A percentile compares a stretch with the other conserved stretches of the same genome.
phyloP scores from a whole-genome alignment of 345 rosid genomes.

The Dimocarpus longan region DNA sequence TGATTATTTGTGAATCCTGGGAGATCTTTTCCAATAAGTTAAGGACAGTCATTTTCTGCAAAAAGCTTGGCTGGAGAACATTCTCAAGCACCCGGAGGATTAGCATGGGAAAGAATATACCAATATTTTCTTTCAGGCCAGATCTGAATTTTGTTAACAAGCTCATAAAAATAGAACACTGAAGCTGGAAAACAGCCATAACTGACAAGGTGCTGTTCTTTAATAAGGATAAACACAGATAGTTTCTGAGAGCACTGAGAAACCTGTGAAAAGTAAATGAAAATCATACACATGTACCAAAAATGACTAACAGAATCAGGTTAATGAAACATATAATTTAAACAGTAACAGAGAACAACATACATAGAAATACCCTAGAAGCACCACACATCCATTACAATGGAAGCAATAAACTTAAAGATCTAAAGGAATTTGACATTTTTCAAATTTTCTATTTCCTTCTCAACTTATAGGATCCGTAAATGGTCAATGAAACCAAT shows the following conservation, averaged over 20 bases:
- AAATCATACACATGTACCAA: conserved; percentile 12
- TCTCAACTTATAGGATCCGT: background rate
- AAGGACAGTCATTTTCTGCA: conserved; percentile 96
- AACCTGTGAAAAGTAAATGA: conserved; percentile 57
- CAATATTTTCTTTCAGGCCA: conserved; percentile 84
- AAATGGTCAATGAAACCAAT: background rate
- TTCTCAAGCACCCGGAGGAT: conserved; percentile 93
- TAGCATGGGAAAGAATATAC: conserved; percentile 96
- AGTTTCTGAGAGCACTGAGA: conserved; percentile 82
- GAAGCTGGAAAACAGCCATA: conserved; percentile 96
- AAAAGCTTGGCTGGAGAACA: conserved; percentile 94
- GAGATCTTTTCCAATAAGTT: conserved; percentile 78
- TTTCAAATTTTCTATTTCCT: background rate
- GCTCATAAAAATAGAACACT: conserved; percentile 81
- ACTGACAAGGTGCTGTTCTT: conserved; percentile 95
- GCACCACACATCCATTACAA: background rate
- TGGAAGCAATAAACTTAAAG: conserved; percentile 1
- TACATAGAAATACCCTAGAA: background rate
- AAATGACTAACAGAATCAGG: background rate
- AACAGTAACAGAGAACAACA: background rate
- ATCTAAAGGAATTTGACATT: background rate
- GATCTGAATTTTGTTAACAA: conserved; percentile 83
- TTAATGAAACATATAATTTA: background rate
- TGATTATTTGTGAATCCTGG: conserved; percentile 72
- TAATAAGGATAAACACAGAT: conserved; percentile 84